Evolutionary conservation across 2,329 filamentous ascomycete genomes (phyloP), one percentile per base, ranked within the genome.

Genomic region (Aspergillus vadensis): DNA sequence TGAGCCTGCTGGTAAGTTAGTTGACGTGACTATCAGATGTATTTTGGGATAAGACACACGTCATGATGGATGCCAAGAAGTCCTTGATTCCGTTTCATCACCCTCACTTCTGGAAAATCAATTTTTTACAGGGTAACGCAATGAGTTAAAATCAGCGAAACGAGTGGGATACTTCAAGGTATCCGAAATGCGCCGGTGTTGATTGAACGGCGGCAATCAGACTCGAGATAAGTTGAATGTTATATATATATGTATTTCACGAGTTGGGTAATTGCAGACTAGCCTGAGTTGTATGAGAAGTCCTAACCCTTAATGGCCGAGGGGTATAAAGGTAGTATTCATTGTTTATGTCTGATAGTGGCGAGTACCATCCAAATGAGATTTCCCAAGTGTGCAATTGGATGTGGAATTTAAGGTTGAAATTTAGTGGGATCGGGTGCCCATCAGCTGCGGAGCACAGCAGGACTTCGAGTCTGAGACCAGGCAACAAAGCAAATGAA

Each of bases 1-100:
- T 79, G 69, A 77, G 71, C 71, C 78, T 80, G 65, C 58, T 61
- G 30, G 63, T 57, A 9, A 27, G 61, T 67, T 49, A 66, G 57
- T 54, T 52, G 36, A 43, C 36, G 50, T 44, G 23, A 52, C 43
- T 58, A 27, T 55, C 17, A n/a, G 51, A 30, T 32, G 41, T 30
- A n/a, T 25, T 27, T 8, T 8, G 25, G 25, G 53, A 19, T 21
- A 23, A 58, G 38, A 64, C 66, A 55, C 61, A 69, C 67, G 66
- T 53, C 67, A 69, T 69, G 57, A 60, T 51, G 60, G 52, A 53
- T 38, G 57, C 25, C 43, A 49, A 50, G 21, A 57, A 53, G 25
- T 51, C 41, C 50, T 15, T 36, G 55, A 25, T 15, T 19, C 25
- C 51, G 14, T 10, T 17, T n/a, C 41, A n/a, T 49, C 27, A 15